Base-by-base conservation (phyloP, 163 green algal species). In the Scenedesmus sp. region DNA sequence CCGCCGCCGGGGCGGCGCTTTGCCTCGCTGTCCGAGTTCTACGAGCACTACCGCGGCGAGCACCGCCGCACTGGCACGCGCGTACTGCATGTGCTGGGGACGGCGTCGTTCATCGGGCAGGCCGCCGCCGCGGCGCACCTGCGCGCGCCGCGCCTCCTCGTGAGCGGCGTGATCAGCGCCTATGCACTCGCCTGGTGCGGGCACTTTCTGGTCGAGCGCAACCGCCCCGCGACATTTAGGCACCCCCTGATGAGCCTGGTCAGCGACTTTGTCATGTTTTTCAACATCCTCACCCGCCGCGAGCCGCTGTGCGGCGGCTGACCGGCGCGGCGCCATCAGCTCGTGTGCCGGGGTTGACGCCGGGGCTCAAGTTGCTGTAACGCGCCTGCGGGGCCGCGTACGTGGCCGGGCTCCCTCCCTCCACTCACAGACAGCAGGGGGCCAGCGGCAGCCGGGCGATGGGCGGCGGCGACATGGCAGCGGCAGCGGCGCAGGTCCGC, bases 171-270 rank as follows among this genome's bases (percentile, higher is more conserved):
- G 54, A 4, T 50, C 81, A 24, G 39, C 80, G 42, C 83, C 15
- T 92, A 93, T 44, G 81, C 63, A 9, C 74, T 24, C 11, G 87
- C 87, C 9, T 93, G 88, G 87, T 14, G 85, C 17, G 87, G 81
- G 0, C 88, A 92, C 77, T 84, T 86, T 45, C 81, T 87, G 28
- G 81, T 87, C n/a, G 87, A 93, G 65, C 58, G 86, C 45, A 93
- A 93, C 78, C 71, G 60, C 44, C 89, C 89, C 0, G 88, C 89
- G 1, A 93, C 87, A 0, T 93, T 93, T 69, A 85, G 67, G 48
- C 88, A 91, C 56, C 89, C 89, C 5, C 44, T 91, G 13, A 86
- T 78, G 60, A 88, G 79, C 0, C 73, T 91, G 0, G 17, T 72
- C 9, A 77, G 74, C 56, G 7, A 71, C 76, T 87, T 89, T 64